A percentile compares a stretch with the other conserved stretches of the same genome.
phyloP scores from a whole-genome alignment of 345 rosid genomes.

The Brassica rapa region DNA sequence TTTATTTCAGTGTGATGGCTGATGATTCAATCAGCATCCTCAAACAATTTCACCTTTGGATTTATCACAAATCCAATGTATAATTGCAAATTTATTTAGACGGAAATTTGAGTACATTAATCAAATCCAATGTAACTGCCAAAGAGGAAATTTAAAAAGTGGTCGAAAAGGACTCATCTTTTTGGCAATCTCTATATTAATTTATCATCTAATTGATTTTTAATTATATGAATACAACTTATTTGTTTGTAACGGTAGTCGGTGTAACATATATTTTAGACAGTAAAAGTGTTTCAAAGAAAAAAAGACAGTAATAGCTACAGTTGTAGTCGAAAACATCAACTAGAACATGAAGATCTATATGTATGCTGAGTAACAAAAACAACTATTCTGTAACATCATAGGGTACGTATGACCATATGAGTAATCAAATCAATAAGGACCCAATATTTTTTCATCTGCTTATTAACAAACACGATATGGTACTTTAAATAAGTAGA shows the following conservation, averaged over 20 bases:
- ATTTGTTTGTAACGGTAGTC: not conserved
- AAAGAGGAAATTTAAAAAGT: conserved; percentile 3
- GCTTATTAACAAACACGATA: not conserved
- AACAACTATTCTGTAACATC: not conserved
- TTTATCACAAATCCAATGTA: not conserved
- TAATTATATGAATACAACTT: not conserved
- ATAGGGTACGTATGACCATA: conserved; percentile 1
- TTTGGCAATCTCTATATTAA: conserved; percentile 13
- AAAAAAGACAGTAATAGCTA: not conserved
- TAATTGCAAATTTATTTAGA: not conserved
- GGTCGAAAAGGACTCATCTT: conserved; percentile 17
- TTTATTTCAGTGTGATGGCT: not conserved
- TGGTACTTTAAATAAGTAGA: not conserved
- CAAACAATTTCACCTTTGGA: conserved; percentile 13
- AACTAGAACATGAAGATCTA: not conserved
- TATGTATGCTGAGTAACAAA: not conserved
- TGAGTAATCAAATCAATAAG: not conserved
- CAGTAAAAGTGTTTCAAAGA: no score
- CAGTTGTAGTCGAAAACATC: not conserved
- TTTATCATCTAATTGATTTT: not conserved
- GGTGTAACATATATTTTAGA: not conserved
- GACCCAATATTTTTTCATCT: not conserved
- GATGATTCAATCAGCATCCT: conserved; percentile 24
- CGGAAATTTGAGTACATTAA: not conserved
- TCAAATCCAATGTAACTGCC: not conserved